These are phyloP conservation scores for Phytopythium ostracodes DNA, from an alignment of 352 stramenopile species.

Conservation along the genomic window DNA sequence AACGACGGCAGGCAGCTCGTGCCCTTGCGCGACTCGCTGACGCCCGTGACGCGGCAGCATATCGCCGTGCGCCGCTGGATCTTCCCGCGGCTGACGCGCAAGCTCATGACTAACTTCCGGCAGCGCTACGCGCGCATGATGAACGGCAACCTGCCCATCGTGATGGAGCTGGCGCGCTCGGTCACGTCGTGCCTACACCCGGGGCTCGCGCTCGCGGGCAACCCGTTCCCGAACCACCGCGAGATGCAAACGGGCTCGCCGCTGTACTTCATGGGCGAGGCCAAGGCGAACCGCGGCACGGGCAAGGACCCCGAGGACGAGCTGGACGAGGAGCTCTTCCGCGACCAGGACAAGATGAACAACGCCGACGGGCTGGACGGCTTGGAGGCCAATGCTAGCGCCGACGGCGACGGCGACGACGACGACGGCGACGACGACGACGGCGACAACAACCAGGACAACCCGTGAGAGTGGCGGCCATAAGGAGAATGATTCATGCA, in stretches of 20 bases:
- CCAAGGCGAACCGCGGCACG: background rate
- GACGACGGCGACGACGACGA: constrained; percentile 4
- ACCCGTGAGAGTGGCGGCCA: constrained; percentile 5
- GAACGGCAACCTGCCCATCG: constrained; percentile 30
- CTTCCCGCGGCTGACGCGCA: constrained; percentile 31
- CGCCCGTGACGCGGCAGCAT: constrained; percentile 37
- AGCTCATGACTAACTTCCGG: constrained; percentile 38
- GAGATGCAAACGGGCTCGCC: constrained; percentile 17
- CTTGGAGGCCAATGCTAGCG: constrained; percentile 4
- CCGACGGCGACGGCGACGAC: constrained; percentile 10
- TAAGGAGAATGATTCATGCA: background rate
- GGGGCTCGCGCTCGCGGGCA: constrained; percentile 23
- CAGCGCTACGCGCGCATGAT: constrained; percentile 42
- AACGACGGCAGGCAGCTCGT: background rate
- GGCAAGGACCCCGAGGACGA: constrained; percentile 10
- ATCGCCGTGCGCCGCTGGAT: constrained; percentile 45
- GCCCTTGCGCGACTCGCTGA: constrained; percentile 2
- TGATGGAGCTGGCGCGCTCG: constrained; percentile 13
- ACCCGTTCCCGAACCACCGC: constrained; percentile 34
- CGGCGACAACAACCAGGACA: constrained; percentile 1
- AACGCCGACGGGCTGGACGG: constrained; percentile 9
- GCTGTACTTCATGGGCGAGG: constrained; percentile 43
- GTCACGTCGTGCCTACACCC: constrained; percentile 13
- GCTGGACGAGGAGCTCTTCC: constrained; percentile 11
- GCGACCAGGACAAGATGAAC: constrained; percentile 5